These are phyloP conservation scores for Symbiodinium pilosum DNA, from an alignment of 73 alveolate genomes.

Conservation along the genomic window DNA sequence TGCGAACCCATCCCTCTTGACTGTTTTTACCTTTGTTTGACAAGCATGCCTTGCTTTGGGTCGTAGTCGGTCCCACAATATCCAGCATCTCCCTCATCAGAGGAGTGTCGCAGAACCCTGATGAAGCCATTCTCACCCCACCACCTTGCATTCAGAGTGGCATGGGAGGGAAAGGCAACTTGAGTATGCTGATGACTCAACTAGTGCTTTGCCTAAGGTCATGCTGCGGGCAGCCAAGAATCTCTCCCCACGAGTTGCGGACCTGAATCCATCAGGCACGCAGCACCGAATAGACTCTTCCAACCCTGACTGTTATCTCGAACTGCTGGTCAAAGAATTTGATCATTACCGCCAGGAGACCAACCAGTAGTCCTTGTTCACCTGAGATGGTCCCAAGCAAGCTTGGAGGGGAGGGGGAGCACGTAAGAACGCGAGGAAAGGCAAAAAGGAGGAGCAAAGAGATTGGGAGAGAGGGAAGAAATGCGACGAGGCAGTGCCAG, in stretches of 20 bases:
- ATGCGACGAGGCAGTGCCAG: no score
- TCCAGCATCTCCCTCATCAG: slow-evolving; percentile 78
- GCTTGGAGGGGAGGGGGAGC: no score
- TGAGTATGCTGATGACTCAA: no score
- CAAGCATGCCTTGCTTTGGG: slow-evolving; percentile 69
- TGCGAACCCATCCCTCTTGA: not conserved
- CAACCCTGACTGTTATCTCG: no score
- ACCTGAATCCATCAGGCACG: not conserved
- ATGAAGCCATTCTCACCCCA: slow-evolving; percentile 93
- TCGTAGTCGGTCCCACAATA: slow-evolving; percentile 87
- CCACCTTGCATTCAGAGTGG: slow-evolving; percentile 21
- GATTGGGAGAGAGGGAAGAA: no score
- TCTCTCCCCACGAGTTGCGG: slow-evolving; percentile 90
- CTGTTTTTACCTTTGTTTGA: not conserved
- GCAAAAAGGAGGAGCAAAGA: no score
- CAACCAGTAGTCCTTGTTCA: slow-evolving; percentile 74
- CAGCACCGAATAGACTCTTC: no score
- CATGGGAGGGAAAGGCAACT: not conserved
- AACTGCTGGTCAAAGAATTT: no score
- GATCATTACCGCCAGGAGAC: not conserved
- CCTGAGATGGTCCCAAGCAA: slow-evolving; percentile 2
- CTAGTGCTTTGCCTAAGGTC: not conserved
- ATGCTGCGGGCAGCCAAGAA: not conserved
- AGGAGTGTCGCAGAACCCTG: slow-evolving; percentile 67
- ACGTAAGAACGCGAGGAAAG: no score